These are phyloP conservation scores for Aspergillus ustus DNA, from an alignment of 2,329 filamentous ascomycete species.

Conservation along the genomic window DNA sequence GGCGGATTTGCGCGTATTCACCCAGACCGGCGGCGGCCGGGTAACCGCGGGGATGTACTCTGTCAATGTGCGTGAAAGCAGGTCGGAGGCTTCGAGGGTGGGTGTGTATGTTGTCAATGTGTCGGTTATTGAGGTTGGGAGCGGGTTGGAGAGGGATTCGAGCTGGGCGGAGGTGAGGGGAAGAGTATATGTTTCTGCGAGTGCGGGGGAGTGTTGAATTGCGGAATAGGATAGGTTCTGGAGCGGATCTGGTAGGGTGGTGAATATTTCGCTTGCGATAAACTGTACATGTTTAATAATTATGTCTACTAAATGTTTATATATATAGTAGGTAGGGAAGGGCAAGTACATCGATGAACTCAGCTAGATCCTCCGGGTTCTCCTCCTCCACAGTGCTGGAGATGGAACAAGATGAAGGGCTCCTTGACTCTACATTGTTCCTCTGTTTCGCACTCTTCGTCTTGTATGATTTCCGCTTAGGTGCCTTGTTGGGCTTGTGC, in stretches of 20 bases:
- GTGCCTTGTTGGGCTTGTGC: conserved; percentile 51
- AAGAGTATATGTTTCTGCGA: conserved; percentile 61
- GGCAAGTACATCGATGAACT: conserved; percentile 70
- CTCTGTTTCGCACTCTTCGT: conserved; percentile 20
- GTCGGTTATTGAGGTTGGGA: conserved; percentile 67
- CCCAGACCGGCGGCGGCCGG: conserved; percentile 67
- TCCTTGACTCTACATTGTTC: conserved; percentile 24
- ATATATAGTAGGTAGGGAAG: background rate
- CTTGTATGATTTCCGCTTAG: conserved; percentile 30
- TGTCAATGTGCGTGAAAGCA: conserved; percentile 67
- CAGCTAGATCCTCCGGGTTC: conserved; percentile 71
- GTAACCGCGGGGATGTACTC: conserved; percentile 64
- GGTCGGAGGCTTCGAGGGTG: conserved; percentile 50
- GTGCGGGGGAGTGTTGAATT: conserved; percentile 53
- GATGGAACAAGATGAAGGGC: background rate
- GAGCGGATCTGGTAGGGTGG: conserved; percentile 64
- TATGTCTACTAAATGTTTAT: background rate
- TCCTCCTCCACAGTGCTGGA: conserved; percentile 33
- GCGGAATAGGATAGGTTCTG: conserved; percentile 64
- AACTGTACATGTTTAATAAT: conserved; percentile 54
- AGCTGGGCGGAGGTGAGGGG: conserved; percentile 60
- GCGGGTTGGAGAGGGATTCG: conserved; percentile 55
- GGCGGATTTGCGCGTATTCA: conserved; percentile 58
- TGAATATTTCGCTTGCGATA: conserved; percentile 71
- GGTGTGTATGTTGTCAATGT: conserved; percentile 67